These are phyloP conservation scores for Pseudogymnoascus pannorum DNA, from an alignment of 2,329 filamentous ascomycete genomes.

Conservation along the genomic window DNA sequence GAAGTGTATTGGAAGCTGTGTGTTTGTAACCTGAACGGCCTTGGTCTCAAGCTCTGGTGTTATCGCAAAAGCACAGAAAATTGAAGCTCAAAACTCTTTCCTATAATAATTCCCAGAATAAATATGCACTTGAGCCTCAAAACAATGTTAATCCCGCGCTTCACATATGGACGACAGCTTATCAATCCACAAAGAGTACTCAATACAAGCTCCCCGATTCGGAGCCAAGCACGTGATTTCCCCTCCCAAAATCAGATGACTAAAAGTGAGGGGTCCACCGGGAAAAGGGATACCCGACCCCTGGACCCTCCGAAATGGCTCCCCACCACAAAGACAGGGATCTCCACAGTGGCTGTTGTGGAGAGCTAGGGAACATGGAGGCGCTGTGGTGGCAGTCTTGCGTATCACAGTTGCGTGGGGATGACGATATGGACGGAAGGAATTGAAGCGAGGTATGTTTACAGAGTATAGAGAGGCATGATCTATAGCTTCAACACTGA, in stretches of 20 bases:
- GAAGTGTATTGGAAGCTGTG: background rate
- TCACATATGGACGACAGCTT: background rate
- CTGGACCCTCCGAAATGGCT: background rate
- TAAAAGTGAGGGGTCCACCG: background rate
- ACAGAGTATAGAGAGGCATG: background rate
- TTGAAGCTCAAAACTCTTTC: background rate
- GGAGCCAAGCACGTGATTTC: background rate
- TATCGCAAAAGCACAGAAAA: background rate
- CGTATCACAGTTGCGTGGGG: background rate
- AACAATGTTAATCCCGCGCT: background rate
- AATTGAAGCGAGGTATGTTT: background rate
- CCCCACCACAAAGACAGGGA: background rate
- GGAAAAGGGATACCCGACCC: background rate
- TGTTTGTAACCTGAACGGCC: background rate
- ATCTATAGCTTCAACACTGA: background rate
- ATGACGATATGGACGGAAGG: background rate
- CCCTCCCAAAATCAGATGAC: background rate
- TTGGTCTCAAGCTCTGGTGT: background rate
- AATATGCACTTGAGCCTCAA: constrained; percentile 1
- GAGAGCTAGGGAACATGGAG: background rate
- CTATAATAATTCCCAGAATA: background rate
- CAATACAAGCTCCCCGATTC: background rate
- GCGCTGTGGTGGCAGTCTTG: background rate
- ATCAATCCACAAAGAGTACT: background rate
- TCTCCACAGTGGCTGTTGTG: constrained; percentile 5